Evolutionary conservation across 345 rosid genomes (phyloP), one percentile per base, ranked within the genome.

Genomic region (Citrus medica): DNA sequence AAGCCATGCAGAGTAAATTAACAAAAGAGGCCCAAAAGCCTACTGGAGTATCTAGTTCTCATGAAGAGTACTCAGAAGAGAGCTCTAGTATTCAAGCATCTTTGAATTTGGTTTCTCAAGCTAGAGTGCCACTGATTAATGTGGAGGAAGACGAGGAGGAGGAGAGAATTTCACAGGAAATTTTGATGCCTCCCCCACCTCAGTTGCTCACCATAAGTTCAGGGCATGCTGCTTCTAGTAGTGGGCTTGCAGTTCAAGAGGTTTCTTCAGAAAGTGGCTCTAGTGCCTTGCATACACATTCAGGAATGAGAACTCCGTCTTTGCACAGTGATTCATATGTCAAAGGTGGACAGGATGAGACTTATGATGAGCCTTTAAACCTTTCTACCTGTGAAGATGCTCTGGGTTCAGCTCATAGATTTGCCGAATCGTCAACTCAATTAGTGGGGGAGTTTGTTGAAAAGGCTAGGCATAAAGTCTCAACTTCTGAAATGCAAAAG

Each of bases 381-480:
- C 65, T 67, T 79, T 72, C 28, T 10, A 64, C 58, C n/a, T 82
- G n/a, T 17, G 92, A 84, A 76, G 95, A 86, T 90, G 83, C 91
- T 83, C 78, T 94, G 62, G 91, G 82, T 79, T 91, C 97, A 63
- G 91, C 92, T 73, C 86, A 82, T 60, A 90, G 85, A 76, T 77
- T 79, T n/a, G 94, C 90, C 83, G 88, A 87, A 72, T 87, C 91
- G 51, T 92, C 97, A 51, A 65, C 59, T 71, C 88, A 84, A 78
- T 67, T 84, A 73, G 80, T 90, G 68, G 91, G 90, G 69, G 97
- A 94, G 75, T 96, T 92, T 85, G 53, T 96, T 82, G 88, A 90
- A 80, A 88, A 78, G 86, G 92, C 92, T 69, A 87, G 79, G 76
- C 86, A 85, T 77, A 90, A 88, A 84, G 72, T 67, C 46, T 85